Evolutionary conservation across 371 early-diverging fungal genomes (phyloP), one percentile per base, ranked within the genome.

Genomic region (Fennellomyces sp.): DNA sequence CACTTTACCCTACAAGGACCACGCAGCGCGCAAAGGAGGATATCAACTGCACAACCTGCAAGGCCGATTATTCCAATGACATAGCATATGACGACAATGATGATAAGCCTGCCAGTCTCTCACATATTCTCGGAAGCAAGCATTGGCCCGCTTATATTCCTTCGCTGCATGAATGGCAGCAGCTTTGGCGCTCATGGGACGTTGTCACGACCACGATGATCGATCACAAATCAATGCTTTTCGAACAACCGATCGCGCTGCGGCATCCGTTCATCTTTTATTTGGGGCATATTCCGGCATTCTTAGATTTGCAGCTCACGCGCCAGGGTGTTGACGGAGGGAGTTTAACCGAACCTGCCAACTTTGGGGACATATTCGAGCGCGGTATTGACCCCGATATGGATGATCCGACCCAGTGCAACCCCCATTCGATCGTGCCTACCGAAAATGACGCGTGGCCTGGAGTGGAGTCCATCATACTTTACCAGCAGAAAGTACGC

Each of bases 301-400:
- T 96, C 60, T 61, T 93, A 51, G 95, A 96, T 64, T 90, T 91
- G n/a, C 89, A 91, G 38, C 66, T 95, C 26, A 75, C 92, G 0
- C 80, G 86, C 11, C 82, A 82, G 15, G 65, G 86, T 5, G 66
- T 70, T 0, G 82, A 85, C 48, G 60, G 26, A 23, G n/a, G 61
- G 8, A 47, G 50, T 11, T 45, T 61, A 17, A 84, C 89, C 0
- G 85, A 86, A 60, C 92, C 94, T 0, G 64, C 53, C 10, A 42
- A 63, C 7, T 96, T 80, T 72, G 77, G 88, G 4, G 76, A 80
- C 27, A 92, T 94, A 57, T 96, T 95, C 80, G 94, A 94, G 71
- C 92, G 97, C 7, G 97, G 97, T 19, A 95, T 96, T 62, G 95
- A 96, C 57, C 95, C 97, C 4, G 91, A 93, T 60, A 80, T 94